Evolutionary conservation across 176 grass and related monocot species (phyloP), one percentile per base, ranked within the genome.

Genomic region (Juncus inflexus): DNA sequence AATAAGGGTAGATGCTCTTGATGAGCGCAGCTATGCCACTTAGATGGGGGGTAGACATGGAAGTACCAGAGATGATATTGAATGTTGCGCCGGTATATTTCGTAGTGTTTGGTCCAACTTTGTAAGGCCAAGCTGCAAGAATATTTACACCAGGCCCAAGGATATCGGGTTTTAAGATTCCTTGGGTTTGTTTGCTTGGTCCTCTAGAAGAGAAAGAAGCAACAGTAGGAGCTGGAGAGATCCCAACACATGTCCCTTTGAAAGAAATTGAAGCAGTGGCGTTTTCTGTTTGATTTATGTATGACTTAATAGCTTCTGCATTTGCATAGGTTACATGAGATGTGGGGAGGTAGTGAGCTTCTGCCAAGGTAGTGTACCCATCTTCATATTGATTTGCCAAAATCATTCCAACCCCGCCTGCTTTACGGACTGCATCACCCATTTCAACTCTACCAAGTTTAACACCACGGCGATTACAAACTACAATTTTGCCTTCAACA

Each of bases 121-220:
- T 78, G 61, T 69, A 68, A 5, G 78, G 76, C 83, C 87, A 90
- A 6, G 87, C 87, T 0, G 79, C 83, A 0, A 90, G 79, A 52
- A 90, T 90, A 74, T 90, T 86, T 76, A 83, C 79, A 5, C 87
- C 87, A 3, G 87, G 87, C 0, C 87, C 83, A 3, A 80, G 62
- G 66, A 90, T 90, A 80, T 90, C 87, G 0, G 83, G 87, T 73
- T 90, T 90, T 12, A 95, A 67, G 37, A 95, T 83, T 43, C 76
- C 80, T 0, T 62, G 69, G 74, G 59, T 85, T 7, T 83, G 55
- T 57, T 42, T 60, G 73, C 60, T 83, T 35, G 89, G 89, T 3
- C 84, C 89, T 1, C 89, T 67, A 0, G 84, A 91, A 8, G 89
- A 91, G 74, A 91, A 91, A 12, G 2, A 65, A 2, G 38, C 58